Evolutionary conservation across 2,329 filamentous ascomycete genomes (phyloP).

Genomic region (Colletotrichum aenigma): DNA sequence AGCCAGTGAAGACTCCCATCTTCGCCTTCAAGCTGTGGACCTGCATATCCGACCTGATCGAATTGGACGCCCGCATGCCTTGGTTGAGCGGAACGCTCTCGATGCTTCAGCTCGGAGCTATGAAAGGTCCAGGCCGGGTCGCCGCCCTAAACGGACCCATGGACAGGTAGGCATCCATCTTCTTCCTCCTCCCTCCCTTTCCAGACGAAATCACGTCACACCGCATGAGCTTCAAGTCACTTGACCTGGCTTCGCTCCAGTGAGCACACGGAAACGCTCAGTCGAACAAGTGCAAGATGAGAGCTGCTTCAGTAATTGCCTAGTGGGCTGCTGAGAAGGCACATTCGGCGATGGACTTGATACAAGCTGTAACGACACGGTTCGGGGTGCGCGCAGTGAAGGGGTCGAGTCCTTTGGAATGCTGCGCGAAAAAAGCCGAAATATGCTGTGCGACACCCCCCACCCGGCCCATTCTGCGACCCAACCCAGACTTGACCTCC

Average conservation of each 20-base stretch:
- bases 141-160: slow-evolving; percentile 77
- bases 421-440: slow-evolving; percentile 12
- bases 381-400: slow-evolving; percentile 6
- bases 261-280: slow-evolving; percentile 33
- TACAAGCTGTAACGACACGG: slow-evolving; percentile 2
- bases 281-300: slow-evolving; percentile 36
- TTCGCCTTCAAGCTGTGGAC: slow-evolving; percentile 79
- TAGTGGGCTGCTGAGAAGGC: background rate
- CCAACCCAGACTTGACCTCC: slow-evolving; percentile 21
- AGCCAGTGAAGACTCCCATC: slow-evolving; percentile 62
- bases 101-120: slow-evolving; percentile 74
- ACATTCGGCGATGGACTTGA: background rate
- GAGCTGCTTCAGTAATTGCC: background rate
- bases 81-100: slow-evolving; percentile 82
- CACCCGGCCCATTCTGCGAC: slow-evolving; percentile 18
- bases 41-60: slow-evolving; percentile 73
- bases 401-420: background rate
- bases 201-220: slow-evolving; percentile 31
- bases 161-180: slow-evolving; percentile 79
- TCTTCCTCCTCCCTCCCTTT: slow-evolving; percentile 22
- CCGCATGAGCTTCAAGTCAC: slow-evolving; percentile 52
- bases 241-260: slow-evolving; percentile 43
- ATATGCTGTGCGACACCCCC: slow-evolving; percentile 18
- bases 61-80: slow-evolving; percentile 83
- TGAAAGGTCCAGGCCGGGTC: slow-evolving; percentile 76